phyloP scores from a whole-genome alignment of 208 protist species.

The Acanthamoeba castellanii region DNA sequence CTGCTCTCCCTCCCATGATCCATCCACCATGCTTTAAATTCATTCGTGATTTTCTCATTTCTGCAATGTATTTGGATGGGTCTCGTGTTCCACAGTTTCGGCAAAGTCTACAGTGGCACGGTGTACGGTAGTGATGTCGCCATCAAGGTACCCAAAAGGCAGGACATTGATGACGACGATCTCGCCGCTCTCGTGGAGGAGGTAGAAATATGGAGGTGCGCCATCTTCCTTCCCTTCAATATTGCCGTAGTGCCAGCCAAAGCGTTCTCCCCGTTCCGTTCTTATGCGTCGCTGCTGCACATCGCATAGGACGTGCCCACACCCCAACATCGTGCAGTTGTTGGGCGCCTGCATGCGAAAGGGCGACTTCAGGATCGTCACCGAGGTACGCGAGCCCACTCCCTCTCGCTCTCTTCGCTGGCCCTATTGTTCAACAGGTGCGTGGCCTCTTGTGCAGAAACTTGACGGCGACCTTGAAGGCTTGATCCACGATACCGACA shows the following conservation, averaged over 20 bases:
- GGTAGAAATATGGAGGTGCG: conserved; percentile 63
- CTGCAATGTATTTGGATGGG: not conserved
- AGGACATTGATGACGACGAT: conserved; percentile 61
- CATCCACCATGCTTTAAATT: not conserved
- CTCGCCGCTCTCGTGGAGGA: conserved; percentile 41
- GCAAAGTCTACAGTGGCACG: conserved; percentile 60
- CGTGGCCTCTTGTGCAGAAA: not conserved
- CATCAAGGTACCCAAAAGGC: conserved; percentile 51
- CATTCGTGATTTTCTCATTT: not conserved
- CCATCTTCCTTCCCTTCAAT: not conserved
- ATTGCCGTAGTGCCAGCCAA: too few species aligned
- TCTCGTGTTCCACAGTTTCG: conserved; percentile 28
- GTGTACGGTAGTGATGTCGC: conserved; percentile 64
- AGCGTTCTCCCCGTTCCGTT: not conserved
- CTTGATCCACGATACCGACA: conserved; percentile 49
- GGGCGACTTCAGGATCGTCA: conserved; percentile 69
- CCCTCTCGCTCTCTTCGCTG: not conserved
- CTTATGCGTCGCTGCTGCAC: not conserved
- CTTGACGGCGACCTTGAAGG: conserved; percentile 41
- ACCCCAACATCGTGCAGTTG: conserved; percentile 67
- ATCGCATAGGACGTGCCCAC: conserved; percentile 21
- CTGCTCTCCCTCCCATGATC: not conserved
- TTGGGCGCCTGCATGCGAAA: conserved; percentile 55
- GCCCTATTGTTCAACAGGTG: not conserved
- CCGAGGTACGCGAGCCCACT: not conserved